Conservation (phyloP, 2,329 filamentous ascomycete species). For the Colletotrichum chrysophilum region DNA sequence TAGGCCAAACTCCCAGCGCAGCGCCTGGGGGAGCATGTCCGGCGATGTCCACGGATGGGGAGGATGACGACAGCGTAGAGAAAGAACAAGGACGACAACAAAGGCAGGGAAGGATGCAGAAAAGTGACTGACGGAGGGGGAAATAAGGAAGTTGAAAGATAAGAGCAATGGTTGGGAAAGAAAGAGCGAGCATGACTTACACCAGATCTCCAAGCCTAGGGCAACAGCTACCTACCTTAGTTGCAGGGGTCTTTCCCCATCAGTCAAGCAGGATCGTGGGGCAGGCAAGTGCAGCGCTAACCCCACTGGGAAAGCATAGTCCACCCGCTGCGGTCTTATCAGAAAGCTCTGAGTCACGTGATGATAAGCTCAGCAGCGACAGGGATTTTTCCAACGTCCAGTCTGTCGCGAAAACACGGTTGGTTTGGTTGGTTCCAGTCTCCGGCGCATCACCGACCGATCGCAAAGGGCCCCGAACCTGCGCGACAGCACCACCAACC, state of each 20-base stretch:
- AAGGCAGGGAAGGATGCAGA: background rate
- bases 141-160: background rate
- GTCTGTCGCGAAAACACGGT: conserved; percentile 20
- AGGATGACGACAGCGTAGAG: background rate
- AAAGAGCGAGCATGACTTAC: background rate
- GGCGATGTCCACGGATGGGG: background rate
- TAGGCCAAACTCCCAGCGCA: background rate
- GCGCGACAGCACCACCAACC: conserved; percentile 2
- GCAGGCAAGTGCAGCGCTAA: background rate
- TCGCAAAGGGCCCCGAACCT: conserved; percentile 15
- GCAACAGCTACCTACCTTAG: background rate
- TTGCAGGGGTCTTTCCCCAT: background rate
- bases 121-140: background rate
- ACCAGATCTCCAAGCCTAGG: background rate
- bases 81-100: background rate
- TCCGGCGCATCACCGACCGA: conserved; percentile 12
- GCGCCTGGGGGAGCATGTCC: background rate
- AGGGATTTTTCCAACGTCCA: conserved; percentile 11
- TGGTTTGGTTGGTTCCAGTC: background rate
- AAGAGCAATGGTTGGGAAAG: background rate
- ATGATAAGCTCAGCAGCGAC: background rate
- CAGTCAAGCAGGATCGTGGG: background rate
- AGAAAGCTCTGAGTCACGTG: background rate
- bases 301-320: background rate
- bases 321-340: background rate